Evolutionary conservation across 2,329 filamentous ascomycete genomes (phyloP).

Genomic region (Exophiala sp.): DNA sequence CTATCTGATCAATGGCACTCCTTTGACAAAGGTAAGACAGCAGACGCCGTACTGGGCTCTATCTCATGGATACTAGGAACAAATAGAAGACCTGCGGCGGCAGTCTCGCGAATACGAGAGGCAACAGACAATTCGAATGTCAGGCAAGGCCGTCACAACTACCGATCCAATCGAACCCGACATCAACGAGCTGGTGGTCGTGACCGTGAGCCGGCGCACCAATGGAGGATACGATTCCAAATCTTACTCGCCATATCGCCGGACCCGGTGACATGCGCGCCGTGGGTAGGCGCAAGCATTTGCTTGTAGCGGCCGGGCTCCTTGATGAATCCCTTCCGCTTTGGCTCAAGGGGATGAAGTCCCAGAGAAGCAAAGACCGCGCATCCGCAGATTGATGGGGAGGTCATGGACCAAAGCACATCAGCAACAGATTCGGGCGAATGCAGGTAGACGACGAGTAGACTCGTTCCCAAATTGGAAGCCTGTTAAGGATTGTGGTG

Average conservation of each 20-base stretch:
- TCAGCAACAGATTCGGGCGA: neutral
- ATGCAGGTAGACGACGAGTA: no score
- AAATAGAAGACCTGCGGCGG: conserved; percentile 45
- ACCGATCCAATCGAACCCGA: conserved; percentile 22
- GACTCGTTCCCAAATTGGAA: no score
- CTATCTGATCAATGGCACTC: conserved; percentile 43
- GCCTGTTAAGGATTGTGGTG: no score
- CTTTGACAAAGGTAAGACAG: conserved; percentile 41
- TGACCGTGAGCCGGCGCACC: conserved; percentile 19
- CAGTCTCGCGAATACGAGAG: conserved; percentile 46
- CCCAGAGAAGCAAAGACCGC: neutral
- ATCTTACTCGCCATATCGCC: conserved; percentile 17
- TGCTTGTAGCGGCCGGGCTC: neutral
- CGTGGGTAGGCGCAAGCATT: neutral
- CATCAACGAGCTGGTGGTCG: conserved; percentile 27
- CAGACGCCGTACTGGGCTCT: neutral
- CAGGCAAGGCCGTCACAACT: conserved; percentile 12
- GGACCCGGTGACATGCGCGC: conserved; percentile 11
- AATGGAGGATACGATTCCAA: conserved; percentile 11
- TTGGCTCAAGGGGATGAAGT: neutral
- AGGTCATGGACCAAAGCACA: neutral
- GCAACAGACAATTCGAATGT: conserved; percentile 44
- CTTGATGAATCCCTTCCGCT: neutral
- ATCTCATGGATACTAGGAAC: conserved; percentile 35
- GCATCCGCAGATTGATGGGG: neutral